Conservation (phyloP, 2,329 filamentous ascomycete genomes). For the Aspergillus sp. region DNA sequence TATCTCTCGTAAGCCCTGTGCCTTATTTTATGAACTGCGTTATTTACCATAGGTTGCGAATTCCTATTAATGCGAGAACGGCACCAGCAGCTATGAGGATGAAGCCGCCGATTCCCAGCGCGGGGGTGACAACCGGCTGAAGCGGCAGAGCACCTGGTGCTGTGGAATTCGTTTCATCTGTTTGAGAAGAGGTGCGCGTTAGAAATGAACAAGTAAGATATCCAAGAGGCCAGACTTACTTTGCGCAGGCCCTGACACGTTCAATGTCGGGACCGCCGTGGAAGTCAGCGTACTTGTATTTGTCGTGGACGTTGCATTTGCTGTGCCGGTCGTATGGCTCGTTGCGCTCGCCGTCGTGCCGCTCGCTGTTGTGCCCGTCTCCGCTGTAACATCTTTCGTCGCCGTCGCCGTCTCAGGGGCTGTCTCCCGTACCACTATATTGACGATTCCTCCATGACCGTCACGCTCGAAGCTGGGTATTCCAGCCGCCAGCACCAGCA, state of each 20-base stretch:
- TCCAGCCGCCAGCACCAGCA: conserved; percentile 13
- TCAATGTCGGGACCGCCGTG: conserved; percentile 26
- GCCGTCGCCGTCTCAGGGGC: conserved; percentile 14
- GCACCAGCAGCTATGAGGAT: conserved; percentile 73
- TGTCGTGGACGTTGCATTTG: conserved; percentile 11
- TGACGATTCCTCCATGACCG: conserved; percentile 2
- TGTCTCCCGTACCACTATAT: conserved; percentile 10
- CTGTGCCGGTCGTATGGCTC: conserved; percentile 10
- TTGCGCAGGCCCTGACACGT: conserved; percentile 15
- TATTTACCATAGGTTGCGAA: conserved; percentile 68
- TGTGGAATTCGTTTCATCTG: conserved; percentile 20
- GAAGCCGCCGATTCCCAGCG: conserved; percentile 73
- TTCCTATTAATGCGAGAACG: conserved; percentile 72
- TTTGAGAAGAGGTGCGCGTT: background rate
- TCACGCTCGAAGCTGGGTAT: conserved; percentile 10
- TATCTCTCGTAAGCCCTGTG: conserved; percentile 13
- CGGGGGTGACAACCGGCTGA: conserved; percentile 72
- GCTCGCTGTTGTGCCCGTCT: conserved; percentile 7
- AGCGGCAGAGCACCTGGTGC: conserved; percentile 60
- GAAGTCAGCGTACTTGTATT: conserved; percentile 12
- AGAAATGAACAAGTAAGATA: background rate
- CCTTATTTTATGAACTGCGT: background rate
- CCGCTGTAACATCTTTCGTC: conserved; percentile 7
- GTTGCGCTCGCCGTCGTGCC: conserved; percentile 5
- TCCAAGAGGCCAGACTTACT: conserved; percentile 9